Evolutionary conservation across 2,329 filamentous ascomycete genomes (phyloP), one percentile per base, ranked within the genome.

Genomic region (Phyllosticta ampelicida): DNA sequence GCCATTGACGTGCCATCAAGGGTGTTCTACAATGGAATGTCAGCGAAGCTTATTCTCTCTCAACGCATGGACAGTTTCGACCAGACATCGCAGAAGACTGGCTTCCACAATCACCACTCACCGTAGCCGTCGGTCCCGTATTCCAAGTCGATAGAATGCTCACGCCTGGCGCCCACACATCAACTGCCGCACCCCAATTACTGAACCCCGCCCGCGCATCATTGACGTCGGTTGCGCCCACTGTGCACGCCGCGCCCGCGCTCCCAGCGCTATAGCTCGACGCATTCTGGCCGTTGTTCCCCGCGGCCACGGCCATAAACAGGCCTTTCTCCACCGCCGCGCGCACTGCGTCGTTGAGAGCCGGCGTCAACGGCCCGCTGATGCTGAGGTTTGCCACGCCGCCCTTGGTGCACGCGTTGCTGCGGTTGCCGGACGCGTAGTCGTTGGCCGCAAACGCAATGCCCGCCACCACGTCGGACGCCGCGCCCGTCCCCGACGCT

Each of bases 1-100:
- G 94, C 94, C 94, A 99, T 99, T 57, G 94, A 99, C 64, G 94
- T 99, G 74, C 94, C 94, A 48, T 92, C 97, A 79, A 99, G 99
- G 77, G 90, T 96, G 85, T 99, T 99, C 55, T 58, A n/a, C 36
- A 9, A 18, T 21, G 23, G 48, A 20, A 51, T 1, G 23, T 58
- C 51, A 58, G 55, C 51, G 26, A 51, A n/a, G n/a, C n/a, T n/a
- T n/a, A n/a, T n/a, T n/a, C n/a, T n/a, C n/a, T n/a, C n/a, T n/a
- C n/a, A n/a, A n/a, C n/a, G n/a, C n/a, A n/a, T n/a, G n/a, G n/a
- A n/a, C n/a, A n/a, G n/a, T n/a, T n/a, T n/a, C n/a, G n/a, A n/a
- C n/a, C n/a, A n/a, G n/a, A n/a, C n/a, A n/a, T n/a, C n/a, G n/a
- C n/a, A n/a, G n/a, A n/a, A n/a, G n/a, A n/a, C n/a, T n/a, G n/a